Conservation (phyloP, 129 eudicot genomes). For the Lonicera japonica region DNA sequence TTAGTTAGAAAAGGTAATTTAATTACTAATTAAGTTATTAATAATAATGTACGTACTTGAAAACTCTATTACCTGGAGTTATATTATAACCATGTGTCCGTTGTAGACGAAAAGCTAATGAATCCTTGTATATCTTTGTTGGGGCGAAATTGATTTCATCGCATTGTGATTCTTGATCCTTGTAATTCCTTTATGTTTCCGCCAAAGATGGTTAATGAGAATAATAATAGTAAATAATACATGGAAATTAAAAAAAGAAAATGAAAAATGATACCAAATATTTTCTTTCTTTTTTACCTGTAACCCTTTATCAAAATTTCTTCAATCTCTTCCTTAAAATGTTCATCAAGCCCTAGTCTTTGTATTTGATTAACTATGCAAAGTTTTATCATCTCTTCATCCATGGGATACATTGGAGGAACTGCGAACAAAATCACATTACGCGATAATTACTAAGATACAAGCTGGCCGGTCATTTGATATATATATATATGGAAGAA, state of each 20-base stretch:
- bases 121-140: constrained; percentile 43
- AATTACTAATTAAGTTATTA: neutral
- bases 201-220: neutral
- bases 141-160: constrained; percentile 5
- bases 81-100: constrained; percentile 43
- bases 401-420: constrained; percentile 42
- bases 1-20: neutral
- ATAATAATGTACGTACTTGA: neutral
- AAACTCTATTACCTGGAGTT: constrained; percentile 35
- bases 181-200: constrained; percentile 25
- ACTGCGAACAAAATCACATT: constrained; percentile 22
- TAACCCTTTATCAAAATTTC: constrained; percentile 23
- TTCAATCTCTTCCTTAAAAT: constrained; percentile 39
- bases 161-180: constrained; percentile 8
- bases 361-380: constrained; percentile 51
- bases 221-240: neutral
- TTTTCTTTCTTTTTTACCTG: constrained; percentile 20
- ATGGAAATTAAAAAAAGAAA: neutral
- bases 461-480: too few species aligned
- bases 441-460: neutral
- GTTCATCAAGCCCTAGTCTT: constrained; percentile 45
- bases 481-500: too few species aligned
- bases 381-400: constrained; percentile 38
- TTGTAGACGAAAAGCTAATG: constrained; percentile 53
- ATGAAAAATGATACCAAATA: neutral